These are phyloP conservation scores for Rhododendron griersonianum DNA, from an alignment of 148 eudicot species.

Conservation along the genomic window DNA sequence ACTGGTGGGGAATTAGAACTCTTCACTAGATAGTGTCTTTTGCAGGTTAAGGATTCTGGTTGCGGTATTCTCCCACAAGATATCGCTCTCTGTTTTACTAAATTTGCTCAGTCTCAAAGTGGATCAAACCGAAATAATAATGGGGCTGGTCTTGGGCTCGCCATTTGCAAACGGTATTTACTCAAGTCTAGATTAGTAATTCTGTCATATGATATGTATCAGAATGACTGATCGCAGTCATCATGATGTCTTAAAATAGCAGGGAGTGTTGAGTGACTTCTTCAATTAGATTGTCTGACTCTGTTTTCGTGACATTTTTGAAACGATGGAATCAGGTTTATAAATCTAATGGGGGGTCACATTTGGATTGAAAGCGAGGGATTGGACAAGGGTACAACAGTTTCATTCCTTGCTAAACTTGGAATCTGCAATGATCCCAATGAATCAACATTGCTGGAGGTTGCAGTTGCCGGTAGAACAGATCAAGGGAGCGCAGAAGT, in stretches of 20 bases:
- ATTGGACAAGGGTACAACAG: slow-evolving; percentile 52
- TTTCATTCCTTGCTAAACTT: slow-evolving; percentile 49
- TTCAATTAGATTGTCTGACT: not conserved
- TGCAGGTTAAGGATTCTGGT: slow-evolving; percentile 88
- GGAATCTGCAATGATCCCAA: slow-evolving; percentile 29
- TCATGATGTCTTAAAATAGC: not conserved
- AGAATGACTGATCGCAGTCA: not conserved
- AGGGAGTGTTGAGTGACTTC: not conserved
- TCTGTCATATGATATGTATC: not conserved
- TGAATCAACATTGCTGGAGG: slow-evolving; percentile 21
- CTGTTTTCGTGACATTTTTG: not conserved
- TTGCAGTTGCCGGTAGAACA: slow-evolving; percentile 19
- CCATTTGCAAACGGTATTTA: slow-evolving; percentile 81
- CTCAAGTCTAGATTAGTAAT: not conserved
- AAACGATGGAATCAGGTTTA: slow-evolving; percentile 40
- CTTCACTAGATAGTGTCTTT: not conserved
- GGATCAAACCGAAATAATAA: slow-evolving; percentile 30
- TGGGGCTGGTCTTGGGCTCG: slow-evolving; percentile 83
- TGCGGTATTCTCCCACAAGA: slow-evolving; percentile 80
- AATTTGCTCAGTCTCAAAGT: slow-evolving; percentile 48
- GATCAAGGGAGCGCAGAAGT: slow-evolving; percentile 31
- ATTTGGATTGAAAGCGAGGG: slow-evolving; percentile 86
- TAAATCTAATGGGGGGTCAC: slow-evolving; percentile 68
- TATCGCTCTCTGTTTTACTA: slow-evolving; percentile 59
- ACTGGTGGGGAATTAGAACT: not conserved